phyloP scores from a whole-genome alignment of 1,284 basidiomycete species.

The Irpex sp. region DNA sequence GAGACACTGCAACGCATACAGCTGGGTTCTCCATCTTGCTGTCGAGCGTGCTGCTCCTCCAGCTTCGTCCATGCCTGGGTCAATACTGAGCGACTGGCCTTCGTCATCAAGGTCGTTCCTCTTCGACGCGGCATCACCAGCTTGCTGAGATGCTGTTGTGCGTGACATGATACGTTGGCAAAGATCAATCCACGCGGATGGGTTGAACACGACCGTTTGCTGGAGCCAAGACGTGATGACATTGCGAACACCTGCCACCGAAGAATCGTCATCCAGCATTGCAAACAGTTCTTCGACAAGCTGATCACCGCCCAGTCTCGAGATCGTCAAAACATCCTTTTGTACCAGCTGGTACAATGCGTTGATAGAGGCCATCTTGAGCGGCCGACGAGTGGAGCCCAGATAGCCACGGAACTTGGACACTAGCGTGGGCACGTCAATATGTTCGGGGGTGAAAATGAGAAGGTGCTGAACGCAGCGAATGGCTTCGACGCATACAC shows the following conservation, averaged over 20 bases:
- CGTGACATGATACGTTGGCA: slow-evolving; percentile 96
- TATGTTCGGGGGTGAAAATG: slow-evolving; percentile 88
- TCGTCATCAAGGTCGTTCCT: slow-evolving; percentile 80
- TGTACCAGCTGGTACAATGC: slow-evolving; percentile 97
- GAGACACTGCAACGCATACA: slow-evolving; percentile 92
- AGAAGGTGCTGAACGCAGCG: slow-evolving; percentile 95
- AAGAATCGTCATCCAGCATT: slow-evolving; percentile 92
- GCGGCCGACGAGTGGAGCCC: slow-evolving; percentile 73
- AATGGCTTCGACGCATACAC: slow-evolving; percentile 90
- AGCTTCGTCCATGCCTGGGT: slow-evolving; percentile 37
- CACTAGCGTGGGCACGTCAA: slow-evolving; percentile 78
- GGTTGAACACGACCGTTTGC: slow-evolving; percentile 90
- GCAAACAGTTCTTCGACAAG: slow-evolving; percentile 95
- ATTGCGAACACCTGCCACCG: slow-evolving; percentile 86
- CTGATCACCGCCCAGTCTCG: slow-evolving; percentile 88
- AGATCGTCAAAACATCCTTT: slow-evolving; percentile 90
- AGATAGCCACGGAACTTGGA: slow-evolving; percentile 74
- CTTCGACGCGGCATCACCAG: slow-evolving; percentile 54
- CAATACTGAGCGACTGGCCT: slow-evolving; percentile 80
- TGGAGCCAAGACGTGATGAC: slow-evolving; percentile 95
- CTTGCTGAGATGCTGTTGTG: slow-evolving; percentile 78
- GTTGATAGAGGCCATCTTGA: slow-evolving; percentile 93
- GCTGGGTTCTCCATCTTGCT: slow-evolving; percentile 94
- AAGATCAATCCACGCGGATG: slow-evolving; percentile 96
- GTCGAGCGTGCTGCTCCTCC: slow-evolving; percentile 44